Base-by-base conservation (phyloP, 768 basidiomycete genomes). In the Suillus tomentosus region DNA sequence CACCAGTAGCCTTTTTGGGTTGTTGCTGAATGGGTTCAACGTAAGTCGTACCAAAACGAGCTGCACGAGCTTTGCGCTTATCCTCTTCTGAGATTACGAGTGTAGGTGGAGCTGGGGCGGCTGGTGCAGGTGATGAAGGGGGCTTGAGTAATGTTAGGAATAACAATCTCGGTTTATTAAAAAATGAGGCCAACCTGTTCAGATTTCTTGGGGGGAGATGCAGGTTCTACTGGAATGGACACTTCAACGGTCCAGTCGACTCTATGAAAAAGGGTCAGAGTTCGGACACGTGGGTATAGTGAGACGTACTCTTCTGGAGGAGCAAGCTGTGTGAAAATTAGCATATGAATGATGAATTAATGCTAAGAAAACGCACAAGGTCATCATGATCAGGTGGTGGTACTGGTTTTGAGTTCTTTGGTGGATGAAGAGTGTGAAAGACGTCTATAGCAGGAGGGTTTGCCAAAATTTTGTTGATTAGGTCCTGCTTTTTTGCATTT, bases 31-130 rank as follows among this genome's bases (percentile, higher is more conserved):
- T 73, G 66, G 77, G 59, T 56, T 79, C 79, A 10, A 88, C 83
- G 9, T 88, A 69, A 4, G 87, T 83, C n/a, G 88, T 85, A 39
- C 87, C 87, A 67, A 91, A 91, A n/a, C 90, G 85, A 19, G 80
- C 87, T 6, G 89, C 89, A 48, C 90, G 85, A 50, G 80, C 78
- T 70, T 78, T 84, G 61, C 86, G 85, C 68, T 81, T 87, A 67
- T 83, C 87, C 11, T 80, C 73, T 60, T 90, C 89, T 31, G 56
- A 19, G n/a, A 34, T 37, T 5, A 61, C 22, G 34, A 14, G 14
- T 27, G 62, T 3, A 15, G 40, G 17, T 50, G 45, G 47, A 10
- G 42, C 61, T 0, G 39, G 5, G 15, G 22, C 22, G 22, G 56
- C 27, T 58, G 56, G 56, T 8, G 10, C 34, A 22, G 62, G 19